Evolutionary conservation across 169 alveolate species (phyloP).

Genomic region (Cryptosporidium felis): DNA sequence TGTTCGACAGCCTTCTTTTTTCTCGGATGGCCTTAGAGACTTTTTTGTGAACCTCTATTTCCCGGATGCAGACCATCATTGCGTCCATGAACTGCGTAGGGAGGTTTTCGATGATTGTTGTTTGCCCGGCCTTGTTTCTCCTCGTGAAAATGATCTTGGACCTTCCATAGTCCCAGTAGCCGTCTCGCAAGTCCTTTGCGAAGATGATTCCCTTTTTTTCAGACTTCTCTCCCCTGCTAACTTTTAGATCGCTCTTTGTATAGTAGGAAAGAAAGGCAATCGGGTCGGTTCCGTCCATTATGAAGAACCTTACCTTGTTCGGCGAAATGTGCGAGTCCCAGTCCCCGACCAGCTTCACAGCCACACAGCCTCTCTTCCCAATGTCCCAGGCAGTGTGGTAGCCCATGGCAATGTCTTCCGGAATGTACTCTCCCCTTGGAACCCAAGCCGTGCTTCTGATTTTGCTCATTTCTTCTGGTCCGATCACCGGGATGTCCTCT

Average conservation of each 20-base stretch:
- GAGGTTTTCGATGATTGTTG: slow-evolving; percentile 56
- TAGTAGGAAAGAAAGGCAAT: slow-evolving; percentile 49
- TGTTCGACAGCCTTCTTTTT: slow-evolving; percentile 9
- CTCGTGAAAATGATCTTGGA: slow-evolving; percentile 44
- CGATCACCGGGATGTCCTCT: slow-evolving; percentile 1
- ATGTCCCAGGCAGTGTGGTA: slow-evolving; percentile 80
- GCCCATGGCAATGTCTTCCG: slow-evolving; percentile 72
- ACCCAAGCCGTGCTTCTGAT: slow-evolving; percentile 74
- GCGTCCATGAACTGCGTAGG: slow-evolving; percentile 68
- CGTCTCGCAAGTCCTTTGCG: slow-evolving; percentile 55
- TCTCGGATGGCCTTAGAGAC: slow-evolving; percentile 5
- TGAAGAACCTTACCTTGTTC: slow-evolving; percentile 74
- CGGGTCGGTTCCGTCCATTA: slow-evolving; percentile 80
- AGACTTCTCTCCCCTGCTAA: slow-evolving; percentile 63
- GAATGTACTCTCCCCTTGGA: slow-evolving; percentile 76
- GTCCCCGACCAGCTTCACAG: slow-evolving; percentile 73
- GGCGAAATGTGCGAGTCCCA: slow-evolving; percentile 75
- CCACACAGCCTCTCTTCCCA: slow-evolving; percentile 78
- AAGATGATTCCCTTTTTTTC: slow-evolving; percentile 67
- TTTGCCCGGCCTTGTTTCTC: slow-evolving; percentile 63
- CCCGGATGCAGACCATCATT: slow-evolving; percentile 65
- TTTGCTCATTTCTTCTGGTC: slow-evolving; percentile 68
- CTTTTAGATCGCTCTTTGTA: slow-evolving; percentile 62
- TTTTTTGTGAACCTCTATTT: slow-evolving; percentile 64
- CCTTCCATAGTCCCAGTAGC: slow-evolving; percentile 67